Evolutionary conservation across 441 rosid genomes (phyloP), one percentile per base, ranked within the genome.

Genomic region (Adansonia grandidieri): DNA sequence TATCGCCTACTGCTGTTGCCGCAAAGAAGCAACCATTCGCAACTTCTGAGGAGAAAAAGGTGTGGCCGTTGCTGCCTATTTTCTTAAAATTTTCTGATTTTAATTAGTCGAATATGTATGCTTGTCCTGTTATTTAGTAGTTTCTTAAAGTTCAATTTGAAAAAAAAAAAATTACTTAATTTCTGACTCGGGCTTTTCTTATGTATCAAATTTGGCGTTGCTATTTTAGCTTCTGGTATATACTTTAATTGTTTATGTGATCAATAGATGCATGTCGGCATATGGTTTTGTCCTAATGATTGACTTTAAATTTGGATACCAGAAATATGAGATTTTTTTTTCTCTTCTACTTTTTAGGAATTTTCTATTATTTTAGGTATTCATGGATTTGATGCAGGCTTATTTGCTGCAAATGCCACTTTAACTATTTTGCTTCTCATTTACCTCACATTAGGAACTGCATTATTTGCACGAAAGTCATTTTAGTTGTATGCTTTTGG

Each of bases 1-100:
- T 91, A 75, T 92, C 99, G 40, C 94, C 97, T 10, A 87, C 94
- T 14, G 88, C 91, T 77, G 91, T 93, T 51, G 85, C 90, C 56
- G 86, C 93, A 28, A 93, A 93, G 83, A 90, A 90, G 82, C 91
- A 88, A 78, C 96, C 93, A 37, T 89, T 89, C 50, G 88, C 89
- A 19, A 74, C 86, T 69, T 96, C 98, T 0, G 97, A 93, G 82
- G 99, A 91, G 81, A 93, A 90, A 83, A 93, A 90, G 91, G 94
- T 88, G 20, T 13, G 4, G 3, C 17, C 13, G 19, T 56, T 13
- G 40, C 54, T 40, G 19, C 3, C 1, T 17, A 8, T 1, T 47
- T 22, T 56, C 32, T 28, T 28, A 28, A 28, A 28, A 45, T 53
- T 44, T 58, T 42, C 67, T 60, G 63, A 40, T 60, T 44, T 44